Base-by-base conservation (phyloP, 2,329 filamentous ascomycete species). In the Alternaria sp. region DNA sequence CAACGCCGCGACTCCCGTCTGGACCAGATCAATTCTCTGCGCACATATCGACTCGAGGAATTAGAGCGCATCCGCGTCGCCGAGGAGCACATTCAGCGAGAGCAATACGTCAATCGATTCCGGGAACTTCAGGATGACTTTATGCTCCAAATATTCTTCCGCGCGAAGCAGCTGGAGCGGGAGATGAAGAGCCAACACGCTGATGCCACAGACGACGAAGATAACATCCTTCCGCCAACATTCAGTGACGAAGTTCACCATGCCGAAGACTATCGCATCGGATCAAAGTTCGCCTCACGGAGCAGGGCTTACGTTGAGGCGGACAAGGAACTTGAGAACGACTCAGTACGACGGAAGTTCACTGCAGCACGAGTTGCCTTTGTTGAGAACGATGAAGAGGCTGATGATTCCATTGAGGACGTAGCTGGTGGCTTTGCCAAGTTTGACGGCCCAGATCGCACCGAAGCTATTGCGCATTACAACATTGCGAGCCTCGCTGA, bases 1-100 rank as follows among this genome's bases (percentile, higher is more conserved):
- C 69, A 81, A 30, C 81, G 82, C 45, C 81, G 84, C 45, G 81
- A 80, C 28, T 61, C 71, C 25, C 77, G 83, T 26, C 74, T 83
- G 30, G 74, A 71, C 28, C 73, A 79, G 43, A 61, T 84, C 40
- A 69, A 81, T 32, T 77, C 76, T 25, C 76, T 81, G 65, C 74
- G 78, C 15, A 73, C 69, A 9, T 72, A 80, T 47, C 79, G 79
- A 54, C 75, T 79, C 32, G 72, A 78, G 40, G 76, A 82, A 52
- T 63, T 82, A 13, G 69, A 78, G 32, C 74, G 79, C 49, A 73
- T 78, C 25, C 70, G 75, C 9, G 59, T 71, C 51, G 79, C 75
- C 21, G 78, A 81, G 57, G 67, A 72, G 50, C 74, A 76, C 6
- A 79, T 80, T 40, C 70, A 74, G 47, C 70, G 66, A 21, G 70